Percentiles rank a stretch among this genome's conserved stretches.
Evolutionary conservation across 129 eudicot species (phyloP).

Genomic region (Artemisia tridentata): DNA sequence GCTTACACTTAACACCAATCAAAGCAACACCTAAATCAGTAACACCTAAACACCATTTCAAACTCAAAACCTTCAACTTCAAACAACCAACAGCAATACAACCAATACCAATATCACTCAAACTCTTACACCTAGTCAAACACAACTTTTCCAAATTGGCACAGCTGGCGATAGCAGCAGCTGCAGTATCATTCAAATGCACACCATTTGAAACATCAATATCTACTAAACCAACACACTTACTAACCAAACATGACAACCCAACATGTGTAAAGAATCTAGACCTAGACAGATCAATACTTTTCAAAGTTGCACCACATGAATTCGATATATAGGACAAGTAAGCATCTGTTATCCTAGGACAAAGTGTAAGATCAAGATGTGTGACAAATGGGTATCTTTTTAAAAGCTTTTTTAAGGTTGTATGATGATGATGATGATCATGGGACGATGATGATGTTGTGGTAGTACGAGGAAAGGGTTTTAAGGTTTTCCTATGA

Average conservation of each 20-base stretch:
- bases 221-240: conserved; percentile 63
- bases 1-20: conserved; percentile 90
- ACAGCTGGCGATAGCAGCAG: conserved; percentile 66
- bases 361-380: conserved; percentile 80
- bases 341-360: conserved; percentile 51
- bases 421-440: conserved; percentile 26
- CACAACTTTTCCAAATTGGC: conserved; percentile 70
- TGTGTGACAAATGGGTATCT: conserved; percentile 58
- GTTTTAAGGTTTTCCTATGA: conserved; percentile 64
- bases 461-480: conserved; percentile 51
- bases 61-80: conserved; percentile 61
- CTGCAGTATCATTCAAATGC: conserved; percentile 60
- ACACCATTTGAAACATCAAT: conserved; percentile 77
- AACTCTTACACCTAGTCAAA: conserved; percentile 69
- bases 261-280: conserved; percentile 69
- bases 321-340: conserved; percentile 32
- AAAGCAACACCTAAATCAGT: conserved; percentile 93
- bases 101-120: conserved; percentile 93
- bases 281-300: conserved; percentile 74
- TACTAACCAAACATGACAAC: conserved; percentile 52
- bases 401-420: conserved; percentile 37
- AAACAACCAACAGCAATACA: conserved; percentile 96
- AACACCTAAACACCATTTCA: conserved; percentile 96
- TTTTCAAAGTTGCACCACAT: conserved; percentile 37
- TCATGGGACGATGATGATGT: conserved; percentile 26